Percentiles rank a stretch among this genome's conserved stretches.
Evolutionary conservation across 805 yeast species (phyloP).

Genomic region (Scheffersomyces stipitis): DNA sequence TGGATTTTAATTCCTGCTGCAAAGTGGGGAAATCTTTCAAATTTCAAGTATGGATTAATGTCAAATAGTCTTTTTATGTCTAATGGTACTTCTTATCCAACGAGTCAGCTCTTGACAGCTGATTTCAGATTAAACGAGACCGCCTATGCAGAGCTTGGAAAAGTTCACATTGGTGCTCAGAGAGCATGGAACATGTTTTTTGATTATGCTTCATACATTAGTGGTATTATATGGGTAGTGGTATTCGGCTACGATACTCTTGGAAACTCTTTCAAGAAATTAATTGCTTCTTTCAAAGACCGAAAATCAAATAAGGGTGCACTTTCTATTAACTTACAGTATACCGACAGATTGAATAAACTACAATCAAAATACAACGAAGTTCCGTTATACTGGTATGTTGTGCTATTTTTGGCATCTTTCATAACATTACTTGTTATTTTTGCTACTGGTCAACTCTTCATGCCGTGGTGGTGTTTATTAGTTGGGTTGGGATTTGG

Average conservation of each 20-base stretch:
- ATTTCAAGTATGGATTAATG: slow-evolving; percentile 44
- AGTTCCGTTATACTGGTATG: slow-evolving; percentile 48
- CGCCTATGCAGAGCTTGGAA: slow-evolving; percentile 46
- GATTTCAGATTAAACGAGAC: slow-evolving; percentile 43
- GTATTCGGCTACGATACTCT: slow-evolving; percentile 34
- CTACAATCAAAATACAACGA: slow-evolving; percentile 37
- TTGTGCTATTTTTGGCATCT: slow-evolving; percentile 32
- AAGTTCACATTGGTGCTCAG: slow-evolving; percentile 48
- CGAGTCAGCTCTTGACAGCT: slow-evolving; percentile 37
- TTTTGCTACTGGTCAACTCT: slow-evolving; percentile 31
- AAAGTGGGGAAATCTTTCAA: slow-evolving; percentile 40
- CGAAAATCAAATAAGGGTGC: slow-evolving; percentile 4
- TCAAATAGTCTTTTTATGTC: slow-evolving; percentile 40
- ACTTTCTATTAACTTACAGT: slow-evolving; percentile 11
- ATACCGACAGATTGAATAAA: slow-evolving; percentile 45
- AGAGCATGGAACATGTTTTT: slow-evolving; percentile 52
- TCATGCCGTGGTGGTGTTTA: slow-evolving; percentile 46
- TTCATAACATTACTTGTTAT: slow-evolving; percentile 34
- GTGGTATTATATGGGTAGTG: slow-evolving; percentile 48
- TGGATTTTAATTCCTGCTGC: slow-evolving; percentile 50
- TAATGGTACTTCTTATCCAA: slow-evolving; percentile 44
- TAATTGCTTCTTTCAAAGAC: slow-evolving; percentile 4
- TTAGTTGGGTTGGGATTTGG: slow-evolving; percentile 46
- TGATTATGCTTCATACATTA: slow-evolving; percentile 52
- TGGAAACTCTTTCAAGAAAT: slow-evolving; percentile 13